A percentile compares a stretch with the other conserved stretches of the same genome.
phyloP scores from a whole-genome alignment of 139 green algal species.

The Tetraselmis striata region DNA sequence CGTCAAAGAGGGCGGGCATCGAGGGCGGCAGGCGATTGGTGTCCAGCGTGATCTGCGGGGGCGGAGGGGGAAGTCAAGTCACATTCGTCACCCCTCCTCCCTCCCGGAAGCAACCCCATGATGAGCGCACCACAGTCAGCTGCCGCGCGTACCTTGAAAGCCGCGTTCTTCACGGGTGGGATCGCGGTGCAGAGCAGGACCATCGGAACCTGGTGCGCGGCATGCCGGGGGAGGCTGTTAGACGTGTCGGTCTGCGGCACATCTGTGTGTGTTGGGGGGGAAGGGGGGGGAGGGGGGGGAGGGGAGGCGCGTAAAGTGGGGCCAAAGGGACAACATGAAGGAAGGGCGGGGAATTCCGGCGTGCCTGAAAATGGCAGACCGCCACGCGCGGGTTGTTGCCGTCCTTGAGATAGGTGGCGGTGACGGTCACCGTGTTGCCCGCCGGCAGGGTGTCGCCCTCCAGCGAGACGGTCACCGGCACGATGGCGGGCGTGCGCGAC shows the following conservation, averaged over 20 bases:
- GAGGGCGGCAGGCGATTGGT: slow-evolving; percentile 44
- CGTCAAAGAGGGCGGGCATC: slow-evolving; percentile 44
- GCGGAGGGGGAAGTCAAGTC: background rate
- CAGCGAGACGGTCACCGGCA: background rate
- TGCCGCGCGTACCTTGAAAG: slow-evolving; percentile 37
- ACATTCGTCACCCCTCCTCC: too few species aligned
- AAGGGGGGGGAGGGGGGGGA: too few species aligned
- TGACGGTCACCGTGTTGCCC: background rate
- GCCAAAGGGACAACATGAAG: too few species aligned
- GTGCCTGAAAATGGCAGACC: background rate
- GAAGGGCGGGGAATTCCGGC: too few species aligned
- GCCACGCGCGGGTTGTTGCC: background rate
- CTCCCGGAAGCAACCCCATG: too few species aligned
- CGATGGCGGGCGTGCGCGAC: background rate
- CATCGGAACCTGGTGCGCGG: slow-evolving; percentile 36
- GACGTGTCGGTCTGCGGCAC: too few species aligned
- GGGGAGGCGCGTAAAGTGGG: too few species aligned
- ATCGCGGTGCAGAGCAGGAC: slow-evolving; percentile 27
- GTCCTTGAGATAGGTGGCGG: background rate
- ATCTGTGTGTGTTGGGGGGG: too few species aligned
- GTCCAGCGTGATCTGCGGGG: slow-evolving; percentile 34
- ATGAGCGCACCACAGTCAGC: too few species aligned
- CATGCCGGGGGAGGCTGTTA: slow-evolving; percentile 6
- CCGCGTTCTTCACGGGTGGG: slow-evolving; percentile 41
- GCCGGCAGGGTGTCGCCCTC: background rate